Percentiles rank a stretch among this genome's conserved stretches.
phyloP scores from a whole-genome alignment of 495 filamentous ascomycete genomes.

The Neurospora intermedia region DNA sequence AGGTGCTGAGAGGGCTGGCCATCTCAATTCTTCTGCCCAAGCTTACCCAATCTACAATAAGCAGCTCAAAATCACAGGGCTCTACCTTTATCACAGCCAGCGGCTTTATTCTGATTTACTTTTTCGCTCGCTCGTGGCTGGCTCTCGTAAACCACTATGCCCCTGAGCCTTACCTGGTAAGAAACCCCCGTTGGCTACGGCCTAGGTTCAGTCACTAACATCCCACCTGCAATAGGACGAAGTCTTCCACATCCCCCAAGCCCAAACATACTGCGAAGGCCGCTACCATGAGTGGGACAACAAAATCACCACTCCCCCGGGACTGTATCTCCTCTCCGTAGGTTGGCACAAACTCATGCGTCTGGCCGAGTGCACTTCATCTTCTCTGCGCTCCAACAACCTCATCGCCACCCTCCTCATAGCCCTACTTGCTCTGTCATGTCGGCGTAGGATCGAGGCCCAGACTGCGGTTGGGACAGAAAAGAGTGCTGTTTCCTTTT shows the following conservation, averaged over 20 bases:
- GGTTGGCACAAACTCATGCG: slow-evolving; percentile 21
- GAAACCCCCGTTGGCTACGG: slow-evolving; percentile 7
- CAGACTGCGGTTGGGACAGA: slow-evolving; percentile 2
- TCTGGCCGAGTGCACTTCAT: slow-evolving; percentile 31
- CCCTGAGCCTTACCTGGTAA: slow-evolving; percentile 73
- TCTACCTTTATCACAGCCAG: background rate
- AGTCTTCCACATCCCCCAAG: slow-evolving; percentile 89
- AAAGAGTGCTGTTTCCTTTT: slow-evolving; percentile 9
- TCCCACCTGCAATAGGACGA: slow-evolving; percentile 53
- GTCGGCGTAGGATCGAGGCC: slow-evolving; percentile 21
- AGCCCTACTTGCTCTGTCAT: slow-evolving; percentile 23
- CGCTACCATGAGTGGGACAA: slow-evolving; percentile 77
- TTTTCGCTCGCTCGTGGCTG: slow-evolving; percentile 20
- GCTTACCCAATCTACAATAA: background rate
- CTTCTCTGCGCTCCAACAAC: slow-evolving; percentile 42
- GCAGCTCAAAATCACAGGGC: background rate
- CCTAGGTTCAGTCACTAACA: slow-evolving; percentile 4
- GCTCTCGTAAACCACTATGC: slow-evolving; percentile 38
- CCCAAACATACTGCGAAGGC: slow-evolving; percentile 71
- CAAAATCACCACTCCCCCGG: slow-evolving; percentile 93
- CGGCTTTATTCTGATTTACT: slow-evolving; percentile 9
- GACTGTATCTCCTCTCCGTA: slow-evolving; percentile 57
- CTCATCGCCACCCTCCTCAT: slow-evolving; percentile 32
- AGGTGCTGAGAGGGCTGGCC: slow-evolving; percentile 8
- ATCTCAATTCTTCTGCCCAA: slow-evolving; percentile 4